Percentiles rank a stretch among this genome's conserved stretches.
These are phyloP conservation scores for Drosera spatulata DNA, from an alignment of 179 eudicot genomes.

Conservation along the genomic window DNA sequence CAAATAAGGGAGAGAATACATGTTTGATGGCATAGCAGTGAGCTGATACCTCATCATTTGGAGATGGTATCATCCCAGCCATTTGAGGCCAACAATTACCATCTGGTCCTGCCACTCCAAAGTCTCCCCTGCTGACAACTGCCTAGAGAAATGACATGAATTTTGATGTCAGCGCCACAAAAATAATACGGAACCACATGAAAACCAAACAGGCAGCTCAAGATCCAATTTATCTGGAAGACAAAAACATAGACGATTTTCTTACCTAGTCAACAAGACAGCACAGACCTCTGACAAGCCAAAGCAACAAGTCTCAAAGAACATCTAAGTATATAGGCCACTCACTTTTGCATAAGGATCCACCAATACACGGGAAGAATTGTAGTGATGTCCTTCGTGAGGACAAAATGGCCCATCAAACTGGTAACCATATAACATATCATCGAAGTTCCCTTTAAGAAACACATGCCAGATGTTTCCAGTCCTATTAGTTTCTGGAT, in stretches of 20 bases:
- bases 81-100: constrained; percentile 86
- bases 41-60: constrained; percentile 45
- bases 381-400: constrained; percentile 71
- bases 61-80: constrained; percentile 80
- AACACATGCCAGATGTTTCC: constrained; percentile 92
- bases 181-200: not conserved
- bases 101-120: constrained; percentile 62
- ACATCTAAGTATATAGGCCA: constrained; percentile 3
- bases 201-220: not conserved
- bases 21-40: not conserved
- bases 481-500: constrained; percentile 68
- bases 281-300: constrained; percentile 1
- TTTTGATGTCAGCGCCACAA: constrained; percentile 8
- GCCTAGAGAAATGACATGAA: constrained; percentile 42
- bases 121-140: constrained; percentile 72
- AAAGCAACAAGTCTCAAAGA: not conserved
- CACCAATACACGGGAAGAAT: constrained; percentile 53
- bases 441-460: constrained; percentile 64
- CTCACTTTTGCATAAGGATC: constrained; percentile 95
- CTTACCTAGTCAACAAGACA: not conserved
- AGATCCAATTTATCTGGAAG: not conserved
- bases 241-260: not conserved
- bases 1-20: not conserved
- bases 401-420: constrained; percentile 75
- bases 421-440: constrained; percentile 70